Percentiles rank a stretch among this genome's conserved stretches.
Evolutionary conservation across 139 green algal genomes (phyloP).

Genomic region (Chlamydomonas asymmetrica): DNA sequence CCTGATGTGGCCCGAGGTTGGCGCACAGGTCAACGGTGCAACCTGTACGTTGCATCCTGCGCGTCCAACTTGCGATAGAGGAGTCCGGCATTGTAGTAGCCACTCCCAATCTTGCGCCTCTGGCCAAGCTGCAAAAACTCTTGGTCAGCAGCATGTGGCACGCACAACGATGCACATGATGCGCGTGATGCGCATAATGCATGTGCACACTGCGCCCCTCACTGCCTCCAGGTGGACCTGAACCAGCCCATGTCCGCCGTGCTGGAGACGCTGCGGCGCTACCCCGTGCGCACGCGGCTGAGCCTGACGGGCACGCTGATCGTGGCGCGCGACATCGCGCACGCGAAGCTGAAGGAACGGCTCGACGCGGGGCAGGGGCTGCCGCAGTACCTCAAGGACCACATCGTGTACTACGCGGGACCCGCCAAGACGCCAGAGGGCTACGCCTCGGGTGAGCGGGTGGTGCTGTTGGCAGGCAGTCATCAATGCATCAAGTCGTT

Average conservation of each 20-base stretch:
- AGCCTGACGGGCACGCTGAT: slow-evolving; percentile 45
- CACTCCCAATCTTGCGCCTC: no score
- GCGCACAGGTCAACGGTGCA: no score
- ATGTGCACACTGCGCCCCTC: background rate
- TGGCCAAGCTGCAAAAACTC: no score
- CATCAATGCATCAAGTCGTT: no score
- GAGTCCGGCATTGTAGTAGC: no score
- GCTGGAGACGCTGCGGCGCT: slow-evolving; percentile 27
- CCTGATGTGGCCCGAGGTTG: no score
- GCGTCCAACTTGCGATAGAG: no score
- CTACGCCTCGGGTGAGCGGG: slow-evolving; percentile 36
- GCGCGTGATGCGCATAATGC: no score
- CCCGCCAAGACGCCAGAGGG: slow-evolving; percentile 50
- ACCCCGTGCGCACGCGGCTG: slow-evolving; percentile 45
- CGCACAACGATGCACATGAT: no score
- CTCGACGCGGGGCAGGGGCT: slow-evolving; percentile 31
- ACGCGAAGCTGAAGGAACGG: slow-evolving; percentile 53
- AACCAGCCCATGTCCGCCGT: slow-evolving; percentile 45
- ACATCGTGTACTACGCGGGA: slow-evolving; percentile 58
- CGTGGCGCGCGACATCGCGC: slow-evolving; percentile 50
- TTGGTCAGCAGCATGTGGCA: no score
- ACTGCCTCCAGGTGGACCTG: slow-evolving; percentile 36
- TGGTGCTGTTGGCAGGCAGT: no score
- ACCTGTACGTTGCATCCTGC: no score
- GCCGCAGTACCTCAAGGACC: slow-evolving; percentile 47